Base-by-base conservation (phyloP, 768 basidiomycete genomes). In the Clitopilus passeckerianus region DNA sequence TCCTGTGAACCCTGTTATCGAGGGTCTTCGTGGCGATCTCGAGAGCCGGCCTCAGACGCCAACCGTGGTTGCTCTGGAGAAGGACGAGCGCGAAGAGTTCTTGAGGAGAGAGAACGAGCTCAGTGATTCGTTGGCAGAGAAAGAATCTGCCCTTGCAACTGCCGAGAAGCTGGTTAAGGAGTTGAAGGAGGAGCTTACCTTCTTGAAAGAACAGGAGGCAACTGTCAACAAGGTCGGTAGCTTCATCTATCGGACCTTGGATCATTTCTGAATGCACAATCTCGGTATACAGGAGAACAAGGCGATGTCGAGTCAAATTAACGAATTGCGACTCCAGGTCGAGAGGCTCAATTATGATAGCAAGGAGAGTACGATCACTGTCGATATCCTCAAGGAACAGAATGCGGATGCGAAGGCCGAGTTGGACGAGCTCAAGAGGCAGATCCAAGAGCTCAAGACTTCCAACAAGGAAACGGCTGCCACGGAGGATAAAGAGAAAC, bases 71-170 rank as follows among this genome's bases (percentile, higher is more conserved):
- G 87, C 88, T 20, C 71, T 98, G 64, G 95, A 97, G 63, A 94
- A 95, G 77, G 97, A 98, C 67, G 97, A 99, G 75, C 79, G 95
- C 60, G 97, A 99, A 64, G 97, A 98, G 56, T 99, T 98, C 82
- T 74, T 99, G 73, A 87, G 86, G 70, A 75, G 97, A 61, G 97
- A 99, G 81, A 98, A 98, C 66, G 97, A 99, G 72, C 80, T 99
- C 58, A 95, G 88, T 61, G 97, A 99, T 72, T 80, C 86, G 64
- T 79, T 99, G 46, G 92, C 93, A 3, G 96, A 98, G 77, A 92
- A 83, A 78, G 97, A 98, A 77, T 86, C 87, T 27, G 82, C 87
- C 9, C 77, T 98, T 37, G 78, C 75, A 34, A 80, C 88, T 30
- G 90, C 91, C 41, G 91, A 94, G 69, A 96, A 94, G 77, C 76